phyloP scores from a whole-genome alignment of 108 stramenopile species.

The Conticribra weissflogii region DNA sequence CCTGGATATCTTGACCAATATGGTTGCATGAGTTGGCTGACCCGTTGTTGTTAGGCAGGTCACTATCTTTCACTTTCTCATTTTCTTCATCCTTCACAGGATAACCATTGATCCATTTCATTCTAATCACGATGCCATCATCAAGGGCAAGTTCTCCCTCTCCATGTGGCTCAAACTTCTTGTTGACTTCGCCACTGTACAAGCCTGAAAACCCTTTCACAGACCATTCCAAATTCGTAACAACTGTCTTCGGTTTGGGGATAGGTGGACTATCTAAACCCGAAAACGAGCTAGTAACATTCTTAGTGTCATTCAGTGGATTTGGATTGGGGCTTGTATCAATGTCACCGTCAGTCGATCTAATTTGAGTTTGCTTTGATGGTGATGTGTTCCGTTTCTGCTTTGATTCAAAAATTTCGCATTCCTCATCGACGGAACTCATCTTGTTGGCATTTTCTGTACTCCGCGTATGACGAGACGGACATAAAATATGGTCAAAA shows the following conservation, averaged over 20 bases:
- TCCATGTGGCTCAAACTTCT: constrained; percentile 14
- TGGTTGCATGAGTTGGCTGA: background rate
- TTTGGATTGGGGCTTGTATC: too few relatives aligned
- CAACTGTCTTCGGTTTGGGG: constrained; percentile 6
- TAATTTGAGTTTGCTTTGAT: too few relatives aligned
- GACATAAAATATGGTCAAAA: too few relatives aligned
- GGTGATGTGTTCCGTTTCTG: too few relatives aligned
- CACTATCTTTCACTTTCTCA: background rate
- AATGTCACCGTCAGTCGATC: too few relatives aligned
- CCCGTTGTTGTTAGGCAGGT: background rate
- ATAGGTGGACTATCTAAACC: too few relatives aligned
- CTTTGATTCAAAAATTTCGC: too few relatives aligned
- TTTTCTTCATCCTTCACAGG: constrained; percentile 1
- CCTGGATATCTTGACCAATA: background rate
- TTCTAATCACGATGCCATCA: constrained; percentile 1
- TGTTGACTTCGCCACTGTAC: constrained; percentile 13
- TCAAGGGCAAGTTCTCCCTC: constrained; percentile 2
- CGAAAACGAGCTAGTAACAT: background rate
- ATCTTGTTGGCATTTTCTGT: too few relatives aligned
- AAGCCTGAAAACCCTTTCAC: constrained; percentile 1
- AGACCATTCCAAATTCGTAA: constrained; percentile 10
- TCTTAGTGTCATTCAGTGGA: background rate
- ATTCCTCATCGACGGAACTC: too few relatives aligned
- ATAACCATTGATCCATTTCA: constrained; percentile 3
- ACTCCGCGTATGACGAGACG: too few relatives aligned